Evolutionary conservation across 441 rosid genomes (phyloP), one percentile per base, ranked within the genome.

Genomic region (Biscutella auriculata): DNA sequence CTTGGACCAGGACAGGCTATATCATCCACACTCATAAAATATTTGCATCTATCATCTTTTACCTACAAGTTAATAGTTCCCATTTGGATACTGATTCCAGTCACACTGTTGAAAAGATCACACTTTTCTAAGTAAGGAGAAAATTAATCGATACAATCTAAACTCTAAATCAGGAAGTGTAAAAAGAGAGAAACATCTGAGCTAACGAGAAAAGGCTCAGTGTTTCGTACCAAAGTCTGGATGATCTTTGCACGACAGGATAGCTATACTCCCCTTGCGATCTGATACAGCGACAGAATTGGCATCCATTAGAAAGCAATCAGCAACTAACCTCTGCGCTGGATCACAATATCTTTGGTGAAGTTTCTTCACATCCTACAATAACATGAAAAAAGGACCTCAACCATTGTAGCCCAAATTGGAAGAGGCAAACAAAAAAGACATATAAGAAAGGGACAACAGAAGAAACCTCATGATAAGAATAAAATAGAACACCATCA

Each of bases 321-420:
- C 97, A 73, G 93, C 99, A 74, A 93, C 96, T 66, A 93, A 81
- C 67, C 99, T 79, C 75, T 87, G 99, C 14, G 89, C 83, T 67
- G 99, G 99, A 73, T 93, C 99, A 81, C 86, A 82, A 64, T 74
- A 89, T 47, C 71, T 63, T 66, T 93, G 99, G 76, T 82, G 95
- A 77, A 89, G 76, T 70, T 93, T 93, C 75, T 68, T 83, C 61
- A 82, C 66, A 16, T 88, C 93, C 99, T 93, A 60, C 67, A 67
- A 68, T 37, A 61, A 17, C 63, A 60, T 56, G 30, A 53, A 42
- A 53, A 29, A 53, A 57, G 3, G 60, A 41, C 28, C 67, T 55
- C 17, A 62, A 46, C 26, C 7, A 45, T 21, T 11, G 50, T 6
- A 51, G 46, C 46, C 36, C 36, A 32, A 47, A 14, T 59, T 23